Evolutionary conservation across 228 moss, liverwort and hornwort genomes (phyloP).

Genomic region (Sphagnum magellanicum): DNA sequence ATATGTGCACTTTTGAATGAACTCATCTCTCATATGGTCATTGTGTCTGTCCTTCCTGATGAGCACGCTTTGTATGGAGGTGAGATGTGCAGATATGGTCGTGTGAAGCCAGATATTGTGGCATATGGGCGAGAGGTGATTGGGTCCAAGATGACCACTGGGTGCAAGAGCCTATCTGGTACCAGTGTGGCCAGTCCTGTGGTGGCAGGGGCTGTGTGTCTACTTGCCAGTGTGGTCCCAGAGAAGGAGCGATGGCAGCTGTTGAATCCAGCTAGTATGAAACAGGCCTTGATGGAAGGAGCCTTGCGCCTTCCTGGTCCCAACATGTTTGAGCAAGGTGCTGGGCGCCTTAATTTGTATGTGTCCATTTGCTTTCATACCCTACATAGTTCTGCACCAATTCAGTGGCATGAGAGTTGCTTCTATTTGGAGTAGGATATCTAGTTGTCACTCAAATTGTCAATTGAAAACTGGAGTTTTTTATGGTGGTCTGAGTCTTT

Average conservation of each 20-base stretch:
- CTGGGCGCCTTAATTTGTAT: constrained; percentile 84
- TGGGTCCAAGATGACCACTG: constrained; percentile 84
- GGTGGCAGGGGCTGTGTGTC: constrained; percentile 86
- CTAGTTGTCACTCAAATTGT: too few relatives aligned
- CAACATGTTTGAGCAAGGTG: constrained; percentile 97
- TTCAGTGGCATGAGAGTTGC: neutral
- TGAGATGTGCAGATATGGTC: constrained; percentile 58
- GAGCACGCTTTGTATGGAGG: neutral
- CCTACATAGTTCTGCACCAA: neutral
- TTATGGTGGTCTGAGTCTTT: too few relatives aligned
- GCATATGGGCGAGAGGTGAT: constrained; percentile 92
- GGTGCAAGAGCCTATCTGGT: constrained; percentile 92
- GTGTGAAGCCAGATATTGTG: constrained; percentile 92
- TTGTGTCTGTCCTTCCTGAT: neutral
- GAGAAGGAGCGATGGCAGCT: constrained; percentile 67
- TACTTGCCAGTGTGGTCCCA: constrained; percentile 91
- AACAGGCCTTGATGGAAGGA: constrained; percentile 93
- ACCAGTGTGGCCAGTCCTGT: constrained; percentile 97
- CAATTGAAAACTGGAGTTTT: too few relatives aligned
- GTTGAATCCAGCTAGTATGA: constrained; percentile 95
- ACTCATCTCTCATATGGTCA: neutral
- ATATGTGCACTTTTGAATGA: neutral
- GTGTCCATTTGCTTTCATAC: constrained; percentile 7
- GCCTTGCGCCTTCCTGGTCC: constrained; percentile 76
- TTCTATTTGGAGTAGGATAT: neutral